phyloP scores from a whole-genome alignment of 2,329 filamentous ascomycete species.

The Xylariaceae sp. region DNA sequence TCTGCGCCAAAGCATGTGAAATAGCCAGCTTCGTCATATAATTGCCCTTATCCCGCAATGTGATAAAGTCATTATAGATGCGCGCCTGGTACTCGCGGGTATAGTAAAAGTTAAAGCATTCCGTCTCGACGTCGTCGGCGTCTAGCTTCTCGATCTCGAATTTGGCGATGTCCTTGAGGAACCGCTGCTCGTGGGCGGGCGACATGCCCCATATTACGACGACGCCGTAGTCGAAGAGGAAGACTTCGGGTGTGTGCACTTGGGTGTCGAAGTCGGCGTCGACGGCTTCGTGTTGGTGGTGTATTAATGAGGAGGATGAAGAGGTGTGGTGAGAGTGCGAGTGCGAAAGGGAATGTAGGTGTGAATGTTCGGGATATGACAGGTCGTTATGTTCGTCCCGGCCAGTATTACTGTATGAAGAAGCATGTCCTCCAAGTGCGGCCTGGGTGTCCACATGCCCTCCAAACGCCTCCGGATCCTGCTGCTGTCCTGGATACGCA shows the following conservation, averaged over 20 bases:
- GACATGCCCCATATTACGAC: conserved; percentile 99
- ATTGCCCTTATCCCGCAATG: conserved; percentile 85
- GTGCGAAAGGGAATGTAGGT: conserved; percentile 37
- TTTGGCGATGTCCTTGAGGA: conserved; percentile 89
- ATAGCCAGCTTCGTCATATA: conserved; percentile 99
- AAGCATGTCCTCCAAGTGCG: conserved; percentile 25
- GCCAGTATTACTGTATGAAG: conserved; percentile 22
- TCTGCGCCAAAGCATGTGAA: conserved; percentile 90
- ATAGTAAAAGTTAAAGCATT: conserved; percentile 99
- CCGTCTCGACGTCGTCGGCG: conserved; percentile 82
- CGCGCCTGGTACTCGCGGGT: conserved; percentile 95
- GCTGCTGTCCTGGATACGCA: conserved; percentile 55
- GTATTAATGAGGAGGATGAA: too few relatives aligned
- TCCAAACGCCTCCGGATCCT: conserved; percentile 62
- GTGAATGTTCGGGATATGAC: conserved; percentile 31
- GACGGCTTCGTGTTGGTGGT: conserved; percentile 30
- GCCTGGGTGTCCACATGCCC: conserved; percentile 57
- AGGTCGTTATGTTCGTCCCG: conserved; percentile 34
- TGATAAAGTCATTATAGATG: conserved; percentile 99
- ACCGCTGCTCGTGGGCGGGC: conserved; percentile 79
- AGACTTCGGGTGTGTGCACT: conserved; percentile 89
- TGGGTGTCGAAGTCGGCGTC: conserved; percentile 77
- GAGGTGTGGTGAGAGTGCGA: too few relatives aligned
- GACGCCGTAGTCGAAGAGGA: conserved; percentile 95
- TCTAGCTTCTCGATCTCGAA: conserved; percentile 90